Conservation (phyloP, 2,329 filamentous ascomycete genomes). For the Neofusicoccum sp. region DNA sequence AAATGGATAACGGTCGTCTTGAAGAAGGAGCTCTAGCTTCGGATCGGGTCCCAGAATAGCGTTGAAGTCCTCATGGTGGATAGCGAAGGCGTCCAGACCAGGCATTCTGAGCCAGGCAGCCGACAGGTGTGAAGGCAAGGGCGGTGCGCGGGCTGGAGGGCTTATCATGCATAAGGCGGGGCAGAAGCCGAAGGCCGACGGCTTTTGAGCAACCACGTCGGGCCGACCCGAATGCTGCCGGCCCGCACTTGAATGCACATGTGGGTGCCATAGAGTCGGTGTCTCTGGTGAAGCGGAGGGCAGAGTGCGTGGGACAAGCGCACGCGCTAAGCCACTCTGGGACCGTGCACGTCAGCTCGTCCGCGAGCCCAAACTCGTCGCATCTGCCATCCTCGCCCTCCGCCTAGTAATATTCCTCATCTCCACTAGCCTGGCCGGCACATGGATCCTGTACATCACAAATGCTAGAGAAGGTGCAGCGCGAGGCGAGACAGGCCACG, state of each 20-base stretch:
- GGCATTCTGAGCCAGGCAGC: neutral
- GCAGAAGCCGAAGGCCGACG: neutral
- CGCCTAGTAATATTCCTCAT: neutral
- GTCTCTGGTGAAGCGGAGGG: too few species aligned
- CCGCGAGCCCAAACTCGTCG: too few species aligned
- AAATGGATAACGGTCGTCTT: constrained; percentile 39
- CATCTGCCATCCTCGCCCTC: too few species aligned
- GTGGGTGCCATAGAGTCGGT: neutral
- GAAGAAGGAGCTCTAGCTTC: constrained; percentile 32
- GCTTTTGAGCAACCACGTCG: constrained; percentile 2
- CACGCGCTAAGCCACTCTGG: too few species aligned
- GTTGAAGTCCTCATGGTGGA: neutral
- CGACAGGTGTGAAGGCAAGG: neutral
- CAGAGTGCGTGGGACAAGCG: too few species aligned
- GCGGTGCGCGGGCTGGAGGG: neutral
- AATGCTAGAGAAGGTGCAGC: neutral
- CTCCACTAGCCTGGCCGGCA: neutral
- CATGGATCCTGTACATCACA: neutral
- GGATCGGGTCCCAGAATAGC: neutral
- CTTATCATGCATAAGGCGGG: neutral
- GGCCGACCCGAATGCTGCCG: neutral
- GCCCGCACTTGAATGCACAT: neutral
- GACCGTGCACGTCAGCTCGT: too few species aligned
- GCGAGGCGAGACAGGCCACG: neutral
- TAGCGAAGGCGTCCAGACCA: neutral